These are phyloP conservation scores for Trypanosoma grayi DNA, from an alignment of 208 protist species.

Conservation along the genomic window DNA sequence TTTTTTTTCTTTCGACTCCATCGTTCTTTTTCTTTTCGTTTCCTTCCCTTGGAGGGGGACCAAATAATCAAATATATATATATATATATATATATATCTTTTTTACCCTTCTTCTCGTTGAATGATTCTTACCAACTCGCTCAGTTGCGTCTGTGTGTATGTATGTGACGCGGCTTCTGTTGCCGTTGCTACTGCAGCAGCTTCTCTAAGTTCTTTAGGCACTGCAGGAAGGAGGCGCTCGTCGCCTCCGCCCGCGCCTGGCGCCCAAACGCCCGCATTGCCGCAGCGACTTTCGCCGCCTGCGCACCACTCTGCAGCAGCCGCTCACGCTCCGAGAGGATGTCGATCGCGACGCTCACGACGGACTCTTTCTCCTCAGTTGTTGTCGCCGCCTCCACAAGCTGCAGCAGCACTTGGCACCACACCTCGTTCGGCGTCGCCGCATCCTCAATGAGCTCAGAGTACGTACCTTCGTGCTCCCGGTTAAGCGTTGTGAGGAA, in stretches of 20 bases:
- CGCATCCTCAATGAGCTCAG: slow-evolving; percentile 36
- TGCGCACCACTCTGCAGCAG: slow-evolving; percentile 38
- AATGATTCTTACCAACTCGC: slow-evolving; percentile 2
- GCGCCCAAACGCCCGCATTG: slow-evolving; percentile 49
- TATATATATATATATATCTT: background rate
- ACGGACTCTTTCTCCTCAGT: slow-evolving; percentile 38
- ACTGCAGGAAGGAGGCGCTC: slow-evolving; percentile 32
- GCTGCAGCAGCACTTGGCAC: slow-evolving; percentile 42
- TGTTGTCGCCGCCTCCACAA: slow-evolving; percentile 33
- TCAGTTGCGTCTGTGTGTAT: background rate
- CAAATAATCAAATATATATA: background rate
- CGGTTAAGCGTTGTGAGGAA: slow-evolving; percentile 36
- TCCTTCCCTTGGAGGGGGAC: too few relatives aligned
- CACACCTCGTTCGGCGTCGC: slow-evolving; percentile 44
- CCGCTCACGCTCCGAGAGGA: slow-evolving; percentile 66
- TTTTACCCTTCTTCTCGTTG: slow-evolving; percentile 7
- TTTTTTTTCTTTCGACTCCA: too few relatives aligned
- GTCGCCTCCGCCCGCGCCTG: slow-evolving; percentile 30
- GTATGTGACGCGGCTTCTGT: background rate
- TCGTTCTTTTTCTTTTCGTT: too few relatives aligned
- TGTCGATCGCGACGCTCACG: slow-evolving; percentile 57
- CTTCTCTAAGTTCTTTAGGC: slow-evolving; percentile 69
- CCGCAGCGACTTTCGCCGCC: slow-evolving; percentile 39
- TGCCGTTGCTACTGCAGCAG: slow-evolving; percentile 47
- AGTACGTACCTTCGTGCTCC: slow-evolving; percentile 29